Evolutionary conservation across 805 yeast species (phyloP).

Genomic region (Lachancea nothofagi): DNA sequence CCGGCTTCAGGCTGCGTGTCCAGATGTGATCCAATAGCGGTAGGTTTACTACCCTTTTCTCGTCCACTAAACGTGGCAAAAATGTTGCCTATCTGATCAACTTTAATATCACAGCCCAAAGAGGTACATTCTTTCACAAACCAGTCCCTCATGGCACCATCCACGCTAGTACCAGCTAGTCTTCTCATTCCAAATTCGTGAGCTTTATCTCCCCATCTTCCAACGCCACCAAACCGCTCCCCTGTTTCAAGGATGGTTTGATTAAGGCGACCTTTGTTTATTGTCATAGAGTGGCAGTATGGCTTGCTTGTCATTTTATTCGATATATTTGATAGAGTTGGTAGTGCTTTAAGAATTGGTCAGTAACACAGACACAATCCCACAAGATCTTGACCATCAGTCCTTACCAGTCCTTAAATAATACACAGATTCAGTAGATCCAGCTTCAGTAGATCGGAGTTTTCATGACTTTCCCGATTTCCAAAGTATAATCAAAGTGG

Average conservation of each 20-base stretch:
- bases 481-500: too few relatives aligned
- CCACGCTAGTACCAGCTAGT: conserved; percentile 56
- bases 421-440: too few relatives aligned
- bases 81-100: conserved; percentile 65
- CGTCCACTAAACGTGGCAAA: conserved; percentile 66
- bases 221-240: conserved; percentile 52
- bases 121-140: conserved; percentile 45
- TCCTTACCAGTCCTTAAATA: too few relatives aligned
- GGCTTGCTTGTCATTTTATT: too few relatives aligned
- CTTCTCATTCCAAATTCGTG: conserved; percentile 67
- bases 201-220: conserved; percentile 49
- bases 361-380: too few relatives aligned
- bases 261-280: conserved; percentile 46
- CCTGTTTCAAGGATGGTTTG: conserved; percentile 60
- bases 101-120: conserved; percentile 52
- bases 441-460: too few relatives aligned
- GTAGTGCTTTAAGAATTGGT: too few relatives aligned
- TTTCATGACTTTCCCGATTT: too few relatives aligned
- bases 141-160: conserved; percentile 63
- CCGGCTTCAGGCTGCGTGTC: conserved; percentile 81
- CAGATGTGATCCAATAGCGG: conserved; percentile 66
- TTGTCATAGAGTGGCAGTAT: too few relatives aligned
- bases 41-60: conserved; percentile 43
- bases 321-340: too few relatives aligned
- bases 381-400: too few relatives aligned